phyloP scores from a whole-genome alignment of 306 rosid genomes.

The Quercus agrifolia region DNA sequence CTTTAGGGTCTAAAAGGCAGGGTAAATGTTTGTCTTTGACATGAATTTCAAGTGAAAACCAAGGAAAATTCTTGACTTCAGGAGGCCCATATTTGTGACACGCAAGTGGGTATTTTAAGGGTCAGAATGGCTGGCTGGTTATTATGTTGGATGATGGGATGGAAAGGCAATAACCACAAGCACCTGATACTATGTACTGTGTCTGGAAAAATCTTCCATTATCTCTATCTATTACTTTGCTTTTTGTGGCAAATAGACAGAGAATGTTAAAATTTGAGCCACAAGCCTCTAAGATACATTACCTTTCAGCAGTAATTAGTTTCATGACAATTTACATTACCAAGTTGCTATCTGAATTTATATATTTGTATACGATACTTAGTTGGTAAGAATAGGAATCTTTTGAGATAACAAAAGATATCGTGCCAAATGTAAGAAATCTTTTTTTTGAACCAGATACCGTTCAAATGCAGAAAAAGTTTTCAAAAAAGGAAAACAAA shows the following conservation, averaged over 20 bases:
- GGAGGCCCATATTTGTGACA: slow-evolving; percentile 25
- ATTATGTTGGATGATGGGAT: slow-evolving; percentile 49
- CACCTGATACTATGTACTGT: slow-evolving; percentile 76
- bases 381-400: slow-evolving; percentile 55
- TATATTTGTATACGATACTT: slow-evolving; percentile 26
- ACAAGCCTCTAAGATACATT: slow-evolving; percentile 32
- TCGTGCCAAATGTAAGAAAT: slow-evolving; percentile 25
- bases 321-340: slow-evolving; percentile 5
- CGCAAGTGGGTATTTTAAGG: slow-evolving; percentile 40
- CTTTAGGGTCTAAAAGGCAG: no score
- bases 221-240: slow-evolving; percentile 34
- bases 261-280: slow-evolving; percentile 41
- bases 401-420: slow-evolving; percentile 47
- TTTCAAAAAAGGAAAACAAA: slow-evolving; percentile 7
- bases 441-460: slow-evolving; percentile 45
- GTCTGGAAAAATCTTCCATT: slow-evolving; percentile 42
- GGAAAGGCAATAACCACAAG: slow-evolving; percentile 44
- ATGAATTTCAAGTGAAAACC: neutral
- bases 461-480: slow-evolving; percentile 34
- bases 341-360: slow-evolving; percentile 21
- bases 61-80: slow-evolving; percentile 21
- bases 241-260: slow-evolving; percentile 52
- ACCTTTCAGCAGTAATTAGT: neutral
- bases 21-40: no score
- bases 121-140: slow-evolving; percentile 12